Evolutionary conservation across 1,284 basidiomycete species (phyloP), one percentile per base, ranked within the genome.

Genomic region (Ustilago cynodontis): DNA sequence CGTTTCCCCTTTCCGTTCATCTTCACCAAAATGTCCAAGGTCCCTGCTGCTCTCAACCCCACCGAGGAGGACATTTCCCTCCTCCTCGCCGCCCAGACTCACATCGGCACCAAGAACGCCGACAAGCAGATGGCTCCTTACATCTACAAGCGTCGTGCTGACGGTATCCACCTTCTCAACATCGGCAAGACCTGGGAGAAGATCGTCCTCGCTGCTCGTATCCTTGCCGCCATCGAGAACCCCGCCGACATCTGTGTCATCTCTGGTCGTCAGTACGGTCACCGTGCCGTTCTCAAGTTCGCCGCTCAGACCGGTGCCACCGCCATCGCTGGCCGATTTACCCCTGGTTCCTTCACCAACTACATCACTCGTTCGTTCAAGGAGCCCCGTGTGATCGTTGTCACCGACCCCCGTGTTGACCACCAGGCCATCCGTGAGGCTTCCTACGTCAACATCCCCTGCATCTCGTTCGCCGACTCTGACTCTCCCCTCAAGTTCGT

Each of bases 181-280:
- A 92, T 98, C 84, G 95, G 95, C 87, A 98, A 98, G 91, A 99
- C 96, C 82, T 98, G 95, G 96, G 95, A 98, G 89, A 99, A 99
- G 89, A 91, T 99, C 62, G 82, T 86, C 47, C 65, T 86, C 60
- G 86, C 85, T 55, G 85, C 85, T 51, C 82, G 85, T 71, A 76
- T 86, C 58, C 79, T 85, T 39, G 84, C 86, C 55, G 85, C 86
- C 60, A 92, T 98, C 83, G 95, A 98, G 88, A 98, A 98, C 91
- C 95, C 96, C 77, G 92, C 93, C 87, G 96, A 99, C 88, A 91
- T 99, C 86, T 94, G 93, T 88, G 96, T 97, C 87, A 98, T 99
- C 88, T 95, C 94, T 77, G 94, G 95, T 69, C 94, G 97, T 82
- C 94, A 94, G 72, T 99, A 98, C 89, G 97, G 97, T 78, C 97